Conservation (phyloP, 1,284 basidiomycete genomes). For the Lentinula novae-zelandiae region DNA sequence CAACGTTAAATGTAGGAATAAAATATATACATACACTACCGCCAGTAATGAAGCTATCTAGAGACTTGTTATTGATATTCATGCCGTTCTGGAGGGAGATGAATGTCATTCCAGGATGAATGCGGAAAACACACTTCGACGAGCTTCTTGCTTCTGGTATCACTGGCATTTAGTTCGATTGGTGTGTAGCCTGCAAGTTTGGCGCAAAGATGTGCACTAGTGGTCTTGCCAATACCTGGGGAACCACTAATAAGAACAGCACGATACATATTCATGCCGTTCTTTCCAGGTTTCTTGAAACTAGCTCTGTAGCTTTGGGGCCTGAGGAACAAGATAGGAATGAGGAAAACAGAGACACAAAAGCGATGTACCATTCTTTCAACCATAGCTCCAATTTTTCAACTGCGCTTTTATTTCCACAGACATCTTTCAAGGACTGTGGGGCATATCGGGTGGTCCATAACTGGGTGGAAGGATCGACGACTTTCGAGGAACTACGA, state of each 20-base stretch:
- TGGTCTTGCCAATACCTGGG: conserved; percentile 98
- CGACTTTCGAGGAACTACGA: conserved; percentile 24
- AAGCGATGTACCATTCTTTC: conserved; percentile 67
- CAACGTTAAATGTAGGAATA: background rate
- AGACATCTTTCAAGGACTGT: conserved; percentile 82
- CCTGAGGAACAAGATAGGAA: conserved; percentile 42
- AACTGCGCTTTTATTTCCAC: conserved; percentile 90
- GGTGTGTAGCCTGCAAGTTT: conserved; percentile 87
- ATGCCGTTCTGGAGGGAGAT: conserved; percentile 60
- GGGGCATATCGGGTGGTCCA: conserved; percentile 99
- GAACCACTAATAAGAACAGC: conserved; percentile 91
- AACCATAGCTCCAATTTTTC: conserved; percentile 91
- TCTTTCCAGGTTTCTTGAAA: conserved; percentile 95
- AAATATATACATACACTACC: conserved; percentile 25
- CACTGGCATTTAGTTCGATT: conserved; percentile 96
- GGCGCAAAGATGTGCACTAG: conserved; percentile 90
- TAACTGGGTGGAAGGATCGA: conserved; percentile 60
- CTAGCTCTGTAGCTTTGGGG: conserved; percentile 62
- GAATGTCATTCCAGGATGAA: background rate
- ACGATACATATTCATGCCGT: conserved; percentile 82
- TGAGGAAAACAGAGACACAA: background rate
- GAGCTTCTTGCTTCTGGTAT: conserved; percentile 93
- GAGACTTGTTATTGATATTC: conserved; percentile 83
- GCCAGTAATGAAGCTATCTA: conserved; percentile 85
- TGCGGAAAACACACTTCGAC: conserved; percentile 62